These are phyloP conservation scores for Dendrobium officinale DNA, from an alignment of 106 monocot species.

Conservation along the genomic window DNA sequence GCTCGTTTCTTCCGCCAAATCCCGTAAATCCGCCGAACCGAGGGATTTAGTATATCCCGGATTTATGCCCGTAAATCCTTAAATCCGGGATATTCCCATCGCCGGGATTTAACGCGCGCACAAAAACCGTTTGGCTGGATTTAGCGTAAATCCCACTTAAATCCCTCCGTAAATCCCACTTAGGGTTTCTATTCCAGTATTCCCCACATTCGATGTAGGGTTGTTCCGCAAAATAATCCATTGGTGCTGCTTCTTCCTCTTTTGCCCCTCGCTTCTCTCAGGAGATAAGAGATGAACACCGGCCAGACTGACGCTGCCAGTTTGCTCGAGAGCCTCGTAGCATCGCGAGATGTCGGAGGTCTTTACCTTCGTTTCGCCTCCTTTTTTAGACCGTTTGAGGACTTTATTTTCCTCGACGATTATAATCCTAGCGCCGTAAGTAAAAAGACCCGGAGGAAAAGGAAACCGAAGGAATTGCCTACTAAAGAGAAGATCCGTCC, in stretches of 20 bases:
- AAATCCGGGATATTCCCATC: no score
- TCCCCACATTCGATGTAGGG: no score
- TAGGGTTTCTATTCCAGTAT: no score
- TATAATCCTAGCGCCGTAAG: conserved; percentile 11
- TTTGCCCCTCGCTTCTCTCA: background rate
- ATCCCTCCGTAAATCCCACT: no score
- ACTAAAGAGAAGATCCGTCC: conserved; percentile 24
- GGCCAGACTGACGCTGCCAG: background rate
- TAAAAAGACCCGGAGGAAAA: conserved; percentile 12
- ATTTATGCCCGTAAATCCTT: no score
- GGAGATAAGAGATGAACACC: background rate
- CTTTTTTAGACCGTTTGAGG: conserved; percentile 37
- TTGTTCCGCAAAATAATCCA: no score
- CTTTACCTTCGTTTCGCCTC: conserved; percentile 24
- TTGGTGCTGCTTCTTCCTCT: background rate
- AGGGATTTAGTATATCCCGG: no score
- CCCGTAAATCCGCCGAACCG: no score
- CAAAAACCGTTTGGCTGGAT: no score
- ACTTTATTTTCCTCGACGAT: conserved; percentile 20
- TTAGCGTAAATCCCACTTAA: no score
- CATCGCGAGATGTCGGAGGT: background rate
- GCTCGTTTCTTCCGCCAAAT: no score
- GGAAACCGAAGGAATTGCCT: conserved; percentile 3
- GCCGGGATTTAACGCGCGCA: no score
- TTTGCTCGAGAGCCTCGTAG: background rate